Base-by-base conservation (phyloP, 2,329 filamentous ascomycete species). In the Talaromyces pinophilus region DNA sequence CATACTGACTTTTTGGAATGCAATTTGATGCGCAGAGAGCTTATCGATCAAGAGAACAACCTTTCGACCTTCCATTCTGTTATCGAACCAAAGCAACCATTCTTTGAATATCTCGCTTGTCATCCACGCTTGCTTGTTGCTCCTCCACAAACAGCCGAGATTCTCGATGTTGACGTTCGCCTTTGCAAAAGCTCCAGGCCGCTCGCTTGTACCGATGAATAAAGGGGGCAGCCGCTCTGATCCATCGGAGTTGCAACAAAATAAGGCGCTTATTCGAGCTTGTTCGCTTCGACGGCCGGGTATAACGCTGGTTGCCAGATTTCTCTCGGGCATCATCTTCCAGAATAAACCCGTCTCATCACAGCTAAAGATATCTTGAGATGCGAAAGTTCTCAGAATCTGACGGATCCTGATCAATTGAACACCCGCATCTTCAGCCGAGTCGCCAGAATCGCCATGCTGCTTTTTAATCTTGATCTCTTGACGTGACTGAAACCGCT, bases 81-180 rank as follows among this genome's bases (percentile, higher is more conserved):
- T 19, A 35, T 69, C 67, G 38, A 69, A 69, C 67, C 63, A 67
- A 4, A 48, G 40, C 30, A 69, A 55, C 70, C 70, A 72, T 42
- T 72, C 66, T 44, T 65, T 62, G 65, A 72, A 71, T 10, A 71
- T 68, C 3, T 59, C 46, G 22, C 59, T 67, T 25, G 66, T 68
- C 59, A 74, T 64, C 64, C 69, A 72, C 19, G 69, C 70, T 50
- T 73, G 71, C n/a, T 67, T 67, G 65, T 73, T 72, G 57, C 70
- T 68, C 22, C 71, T 69, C 69, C 73, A 75, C 22, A 69, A 63
- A 38, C 70, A 69, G 17, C 65, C 69, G 10, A 74, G 65, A 33
- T 73, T 71, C 30, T 70, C 62, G 5, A 71, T 64, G 62, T 74
- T 75, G 15, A 71, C 67, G 7, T 65, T 59, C n/a, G 62, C 46